These are phyloP conservation scores for Ogataea ganodermae DNA, from an alignment of 805 yeast genomes.

Conservation along the genomic window DNA sequence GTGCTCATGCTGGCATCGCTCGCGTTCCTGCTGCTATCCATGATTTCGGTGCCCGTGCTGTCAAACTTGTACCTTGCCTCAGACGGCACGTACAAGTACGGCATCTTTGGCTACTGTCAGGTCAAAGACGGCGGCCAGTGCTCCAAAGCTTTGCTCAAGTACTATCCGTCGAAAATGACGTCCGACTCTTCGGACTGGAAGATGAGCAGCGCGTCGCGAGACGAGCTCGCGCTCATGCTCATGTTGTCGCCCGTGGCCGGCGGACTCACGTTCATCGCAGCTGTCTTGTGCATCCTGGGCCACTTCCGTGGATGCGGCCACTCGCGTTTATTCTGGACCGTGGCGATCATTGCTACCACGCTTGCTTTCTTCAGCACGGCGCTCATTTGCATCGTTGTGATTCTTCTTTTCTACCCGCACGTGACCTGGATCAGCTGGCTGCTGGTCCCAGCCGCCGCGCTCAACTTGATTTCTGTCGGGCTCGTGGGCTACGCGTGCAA, in stretches of 20 bases:
- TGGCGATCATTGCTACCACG: slow-evolving; percentile 47
- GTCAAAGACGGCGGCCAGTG: slow-evolving; percentile 12
- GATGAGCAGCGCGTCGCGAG: slow-evolving; percentile 47
- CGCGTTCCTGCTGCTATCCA: slow-evolving; percentile 62
- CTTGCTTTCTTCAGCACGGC: slow-evolving; percentile 57
- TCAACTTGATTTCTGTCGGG: slow-evolving; percentile 54
- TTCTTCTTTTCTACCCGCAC: slow-evolving; percentile 64
- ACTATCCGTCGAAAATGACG: slow-evolving; percentile 37
- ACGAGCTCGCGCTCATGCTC: slow-evolving; percentile 53
- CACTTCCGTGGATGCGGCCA: slow-evolving; percentile 24
- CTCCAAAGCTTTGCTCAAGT: slow-evolving; percentile 40
- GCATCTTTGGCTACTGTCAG: slow-evolving; percentile 68
- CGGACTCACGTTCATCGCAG: slow-evolving; percentile 54
- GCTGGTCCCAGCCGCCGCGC: slow-evolving; percentile 63
- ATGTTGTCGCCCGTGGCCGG: slow-evolving; percentile 68
- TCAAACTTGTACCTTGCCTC: slow-evolving; percentile 49
- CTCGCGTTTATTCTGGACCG: slow-evolving; percentile 36
- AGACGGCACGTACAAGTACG: slow-evolving; percentile 50
- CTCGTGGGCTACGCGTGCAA: slow-evolving; percentile 44
- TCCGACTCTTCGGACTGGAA: slow-evolving; percentile 47
- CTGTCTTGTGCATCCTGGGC: slow-evolving; percentile 39
- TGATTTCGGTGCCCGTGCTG: slow-evolving; percentile 63
- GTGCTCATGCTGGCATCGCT: slow-evolving; percentile 53
- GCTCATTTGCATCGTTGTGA: slow-evolving; percentile 52
- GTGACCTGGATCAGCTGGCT: slow-evolving; percentile 75